phyloP scores from a whole-genome alignment of 352 stramenopile genomes.

The Pythium brassicae region DNA sequence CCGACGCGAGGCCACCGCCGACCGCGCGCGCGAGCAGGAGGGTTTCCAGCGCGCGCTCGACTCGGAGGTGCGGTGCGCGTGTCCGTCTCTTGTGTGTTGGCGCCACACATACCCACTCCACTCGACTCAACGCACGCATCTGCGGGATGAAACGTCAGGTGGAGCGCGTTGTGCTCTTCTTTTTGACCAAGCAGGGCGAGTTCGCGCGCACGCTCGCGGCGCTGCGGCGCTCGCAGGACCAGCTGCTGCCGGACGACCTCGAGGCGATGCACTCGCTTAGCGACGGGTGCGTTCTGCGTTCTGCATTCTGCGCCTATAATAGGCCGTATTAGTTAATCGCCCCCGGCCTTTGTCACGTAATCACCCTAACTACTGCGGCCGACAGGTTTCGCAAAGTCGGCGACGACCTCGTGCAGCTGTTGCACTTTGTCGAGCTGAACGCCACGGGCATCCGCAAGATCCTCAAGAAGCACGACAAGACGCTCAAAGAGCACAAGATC shows the following conservation, averaged over 20 bases:
- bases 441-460: conserved; percentile 86
- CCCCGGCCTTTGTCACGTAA: too few species aligned
- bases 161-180: conserved; percentile 83
- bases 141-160: conserved; percentile 20
- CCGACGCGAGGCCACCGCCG: conserved; percentile 25
- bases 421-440: conserved; percentile 87
- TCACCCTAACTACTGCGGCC: too few species aligned
- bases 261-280: conserved; percentile 69
- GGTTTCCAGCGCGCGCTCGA: conserved; percentile 74
- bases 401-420: conserved; percentile 75
- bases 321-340: too few species aligned
- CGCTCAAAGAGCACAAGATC: conserved; percentile 80
- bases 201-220: conserved; percentile 65
- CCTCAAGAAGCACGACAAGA: conserved; percentile 88
- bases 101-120: neutral
- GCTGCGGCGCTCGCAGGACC: conserved; percentile 44
- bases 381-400: conserved; percentile 53
- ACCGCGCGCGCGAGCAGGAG: conserved; percentile 41
- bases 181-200: conserved; percentile 79
- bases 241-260: conserved; percentile 35
- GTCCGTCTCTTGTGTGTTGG: neutral
- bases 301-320: too few species aligned
- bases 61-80: conserved; percentile 40
- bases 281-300: conserved; percentile 31
- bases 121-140: too few species aligned